phyloP scores from a whole-genome alignment of 1,139 yeast genomes.

The Hyphopichia khmerensis region DNA sequence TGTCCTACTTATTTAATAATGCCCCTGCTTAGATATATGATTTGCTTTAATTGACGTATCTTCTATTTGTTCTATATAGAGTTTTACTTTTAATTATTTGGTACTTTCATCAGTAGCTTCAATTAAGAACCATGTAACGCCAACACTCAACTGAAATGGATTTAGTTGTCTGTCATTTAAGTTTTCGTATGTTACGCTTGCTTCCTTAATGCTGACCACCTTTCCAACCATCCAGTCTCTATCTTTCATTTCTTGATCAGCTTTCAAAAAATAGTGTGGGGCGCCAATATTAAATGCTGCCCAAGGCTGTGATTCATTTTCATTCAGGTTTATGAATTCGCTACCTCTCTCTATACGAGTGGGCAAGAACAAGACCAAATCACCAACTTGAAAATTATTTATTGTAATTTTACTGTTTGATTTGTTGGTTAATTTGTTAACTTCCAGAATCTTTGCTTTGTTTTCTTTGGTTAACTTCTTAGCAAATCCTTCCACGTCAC shows the following conservation, averaged over 20 bases:
- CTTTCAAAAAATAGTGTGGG: conserved; percentile 67
- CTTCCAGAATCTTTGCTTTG: conserved; percentile 49
- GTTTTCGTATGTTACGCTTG: conserved; percentile 39
- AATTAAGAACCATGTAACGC: conserved; percentile 50
- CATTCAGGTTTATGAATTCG: conserved; percentile 11
- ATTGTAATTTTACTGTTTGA: conserved; percentile 59
- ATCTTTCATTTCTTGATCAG: conserved; percentile 13
- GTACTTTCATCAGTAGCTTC: conserved; percentile 36
- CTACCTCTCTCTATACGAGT: conserved; percentile 52
- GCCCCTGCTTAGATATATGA: conserved; percentile 29
- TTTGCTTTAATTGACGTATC: not conserved
- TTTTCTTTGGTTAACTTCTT: conserved; percentile 80
- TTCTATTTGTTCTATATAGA: not conserved
- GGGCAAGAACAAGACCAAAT: conserved; percentile 79
- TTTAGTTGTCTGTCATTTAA: conserved; percentile 29
- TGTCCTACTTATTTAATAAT: conserved; percentile 82
- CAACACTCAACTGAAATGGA: conserved; percentile 50
- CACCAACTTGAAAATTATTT: conserved; percentile 64
- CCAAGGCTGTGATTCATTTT: conserved; percentile 58
- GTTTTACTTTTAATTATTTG: too few species aligned
- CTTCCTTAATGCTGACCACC: conserved; percentile 50
- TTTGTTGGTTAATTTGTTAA: conserved; percentile 33
- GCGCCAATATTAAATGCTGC: conserved; percentile 84
- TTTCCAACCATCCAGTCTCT: conserved; percentile 77
- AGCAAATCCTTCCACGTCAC: conserved; percentile 90